These are phyloP conservation scores for Cryptococcus sp. DNA, from an alignment of 1,284 basidiomycete genomes.

Conservation along the genomic window DNA sequence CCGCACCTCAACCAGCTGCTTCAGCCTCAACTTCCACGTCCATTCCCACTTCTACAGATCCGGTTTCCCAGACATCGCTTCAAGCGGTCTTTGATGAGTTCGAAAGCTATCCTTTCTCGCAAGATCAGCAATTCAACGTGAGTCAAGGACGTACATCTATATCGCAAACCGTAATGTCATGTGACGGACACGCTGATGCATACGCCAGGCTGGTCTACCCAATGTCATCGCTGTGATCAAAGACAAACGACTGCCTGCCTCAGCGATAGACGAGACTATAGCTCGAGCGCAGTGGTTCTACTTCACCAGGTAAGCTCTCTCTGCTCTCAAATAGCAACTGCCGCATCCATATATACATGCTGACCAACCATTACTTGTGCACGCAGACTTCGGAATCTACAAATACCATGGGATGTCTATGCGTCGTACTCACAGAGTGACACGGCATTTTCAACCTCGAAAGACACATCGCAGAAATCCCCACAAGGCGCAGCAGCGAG, in stretches of 20 bases:
- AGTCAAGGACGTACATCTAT: constrained; percentile 11
- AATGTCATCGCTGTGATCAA: constrained; percentile 38
- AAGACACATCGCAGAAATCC: no score
- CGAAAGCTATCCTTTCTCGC: constrained; percentile 41
- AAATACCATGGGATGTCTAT: constrained; percentile 26
- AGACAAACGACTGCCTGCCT: constrained; percentile 22
- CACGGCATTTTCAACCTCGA: not conserved
- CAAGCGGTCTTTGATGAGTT: constrained; percentile 32
- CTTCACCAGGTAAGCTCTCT: constrained; percentile 33
- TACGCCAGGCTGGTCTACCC: constrained; percentile 39
- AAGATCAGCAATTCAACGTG: constrained; percentile 43
- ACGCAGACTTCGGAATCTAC: constrained; percentile 11
- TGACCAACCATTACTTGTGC: not conserved
- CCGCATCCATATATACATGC: constrained; percentile 1
- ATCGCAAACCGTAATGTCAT: not conserved
- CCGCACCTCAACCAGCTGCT: not conserved
- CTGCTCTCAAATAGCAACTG: not conserved
- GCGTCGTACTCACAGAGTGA: constrained; percentile 8
- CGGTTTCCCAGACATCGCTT: not conserved
- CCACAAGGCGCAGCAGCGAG: no score
- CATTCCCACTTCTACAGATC: not conserved
- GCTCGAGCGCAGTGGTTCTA: constrained; percentile 49
- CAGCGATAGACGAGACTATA: constrained; percentile 45
- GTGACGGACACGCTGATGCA: not conserved
- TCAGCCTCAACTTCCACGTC: not conserved